These are phyloP conservation scores for Ettlia oleoabundans DNA, from an alignment of 139 green algal genomes.

Conservation along the genomic window DNA sequence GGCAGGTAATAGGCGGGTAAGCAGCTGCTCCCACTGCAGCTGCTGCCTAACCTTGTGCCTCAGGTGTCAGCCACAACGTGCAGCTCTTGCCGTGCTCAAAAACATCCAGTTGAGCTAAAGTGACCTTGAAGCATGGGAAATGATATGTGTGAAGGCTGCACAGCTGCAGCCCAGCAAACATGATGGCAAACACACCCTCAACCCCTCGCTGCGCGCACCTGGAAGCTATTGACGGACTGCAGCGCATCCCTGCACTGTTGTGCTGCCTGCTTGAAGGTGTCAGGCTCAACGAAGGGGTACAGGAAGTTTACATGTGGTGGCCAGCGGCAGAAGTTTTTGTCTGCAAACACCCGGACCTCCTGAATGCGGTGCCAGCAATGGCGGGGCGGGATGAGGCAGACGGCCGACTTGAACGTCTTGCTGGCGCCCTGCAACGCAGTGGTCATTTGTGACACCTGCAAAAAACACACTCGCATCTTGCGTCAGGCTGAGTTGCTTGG, in stretches of 20 bases:
- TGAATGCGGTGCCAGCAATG: conserved; percentile 57
- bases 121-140: too few species aligned
- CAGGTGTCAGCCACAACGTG: conserved; percentile 59
- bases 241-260: background rate
- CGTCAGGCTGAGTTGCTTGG: too few species aligned
- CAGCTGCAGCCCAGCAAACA: too few species aligned
- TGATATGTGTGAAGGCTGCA: too few species aligned
- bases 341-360: conserved; percentile 55
- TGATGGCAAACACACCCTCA: too few species aligned
- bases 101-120: conserved; percentile 28
- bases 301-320: conserved; percentile 83
- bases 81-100: conserved; percentile 57
- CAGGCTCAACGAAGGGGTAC: conserved; percentile 73
- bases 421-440: background rate
- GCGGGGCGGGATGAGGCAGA: conserved; percentile 62
- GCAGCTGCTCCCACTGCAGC: too few species aligned
- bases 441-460: background rate
- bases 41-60: background rate
- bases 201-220: too few species aligned
- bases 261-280: background rate
- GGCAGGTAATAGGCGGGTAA: too few species aligned
- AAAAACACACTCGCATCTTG: too few species aligned
- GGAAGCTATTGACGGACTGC: background rate
- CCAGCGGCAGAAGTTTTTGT: conserved; percentile 74
- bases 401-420: conserved; percentile 60